Conservation (phyloP, 768 basidiomycete species). For the Boletellus emodensis region DNA sequence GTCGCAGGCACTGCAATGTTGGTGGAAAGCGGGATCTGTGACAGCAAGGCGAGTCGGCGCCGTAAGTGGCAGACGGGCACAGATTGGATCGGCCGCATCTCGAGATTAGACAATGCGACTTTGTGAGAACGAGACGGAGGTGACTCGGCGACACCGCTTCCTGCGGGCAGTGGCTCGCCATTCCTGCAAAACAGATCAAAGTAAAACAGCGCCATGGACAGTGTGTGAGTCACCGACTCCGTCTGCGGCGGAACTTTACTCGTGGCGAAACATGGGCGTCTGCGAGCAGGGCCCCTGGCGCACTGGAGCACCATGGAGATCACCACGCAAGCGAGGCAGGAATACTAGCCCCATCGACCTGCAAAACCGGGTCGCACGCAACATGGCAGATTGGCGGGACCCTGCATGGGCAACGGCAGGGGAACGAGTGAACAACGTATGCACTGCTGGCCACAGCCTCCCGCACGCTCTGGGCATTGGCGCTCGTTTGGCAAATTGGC, state of each 20-base stretch:
- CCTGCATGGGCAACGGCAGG: neutral
- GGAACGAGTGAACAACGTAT: neutral
- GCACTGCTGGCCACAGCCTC: conserved; percentile 21
- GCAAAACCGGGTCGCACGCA: too few species aligned
- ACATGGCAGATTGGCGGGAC: too few species aligned
- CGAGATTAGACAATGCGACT: conserved; percentile 19
- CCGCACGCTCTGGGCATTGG: conserved; percentile 3
- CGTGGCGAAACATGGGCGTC: neutral
- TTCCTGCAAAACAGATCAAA: conserved; percentile 25
- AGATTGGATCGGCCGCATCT: conserved; percentile 14
- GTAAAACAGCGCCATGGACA: conserved; percentile 21
- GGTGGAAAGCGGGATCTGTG: conserved; percentile 26
- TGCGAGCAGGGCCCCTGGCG: neutral
- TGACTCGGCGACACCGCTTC: conserved; percentile 19
- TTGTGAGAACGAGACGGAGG: conserved; percentile 17
- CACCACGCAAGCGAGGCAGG: neutral
- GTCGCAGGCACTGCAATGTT: conserved; percentile 31
- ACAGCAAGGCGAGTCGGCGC: conserved; percentile 22
- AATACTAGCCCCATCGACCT: neutral
- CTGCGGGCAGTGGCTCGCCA: conserved; percentile 17
- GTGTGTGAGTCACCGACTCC: conserved; percentile 11
- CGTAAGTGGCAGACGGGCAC: conserved; percentile 21
- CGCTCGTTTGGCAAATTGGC: neutral
- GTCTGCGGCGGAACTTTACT: conserved; percentile 18
- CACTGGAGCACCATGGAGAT: neutral